Evolutionary conservation across 192 early-diverging fungal species (phyloP).

Genomic region (Martensiomyces pterosporus): DNA sequence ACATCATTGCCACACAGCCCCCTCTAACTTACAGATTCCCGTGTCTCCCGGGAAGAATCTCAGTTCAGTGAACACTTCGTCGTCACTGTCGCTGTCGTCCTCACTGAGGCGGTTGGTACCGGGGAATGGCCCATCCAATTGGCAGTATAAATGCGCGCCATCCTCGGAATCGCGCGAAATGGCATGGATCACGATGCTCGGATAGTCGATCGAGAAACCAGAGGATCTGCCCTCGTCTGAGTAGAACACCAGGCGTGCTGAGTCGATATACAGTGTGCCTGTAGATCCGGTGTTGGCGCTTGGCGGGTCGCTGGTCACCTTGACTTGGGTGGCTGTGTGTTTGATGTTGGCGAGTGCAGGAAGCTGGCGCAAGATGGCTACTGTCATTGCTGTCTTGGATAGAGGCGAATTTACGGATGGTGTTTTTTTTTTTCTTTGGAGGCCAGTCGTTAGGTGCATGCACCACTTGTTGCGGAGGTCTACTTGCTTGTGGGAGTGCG

Average conservation of each 20-base stretch:
- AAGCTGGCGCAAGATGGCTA: neutral
- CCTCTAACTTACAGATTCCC: slow-evolving; percentile 1
- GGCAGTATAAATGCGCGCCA: slow-evolving; percentile 27
- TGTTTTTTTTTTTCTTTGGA: no score
- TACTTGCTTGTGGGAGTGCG: no score
- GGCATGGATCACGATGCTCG: slow-evolving; percentile 30
- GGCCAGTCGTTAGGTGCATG: no score
- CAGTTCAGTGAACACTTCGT: slow-evolving; percentile 27
- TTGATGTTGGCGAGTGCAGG: neutral
- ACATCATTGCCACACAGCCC: no score
- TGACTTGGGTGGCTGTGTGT: neutral
- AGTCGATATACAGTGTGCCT: slow-evolving; percentile 18
- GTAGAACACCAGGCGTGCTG: slow-evolving; percentile 14
- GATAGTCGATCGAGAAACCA: slow-evolving; percentile 28
- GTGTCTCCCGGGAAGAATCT: slow-evolving; percentile 12
- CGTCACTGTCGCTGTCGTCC: slow-evolving; percentile 1
- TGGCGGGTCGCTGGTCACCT: slow-evolving; percentile 16
- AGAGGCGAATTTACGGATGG: no score
- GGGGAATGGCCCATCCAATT: slow-evolving; percentile 25
- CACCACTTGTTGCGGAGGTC: no score
- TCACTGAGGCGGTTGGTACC: neutral
- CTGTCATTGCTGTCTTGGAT: no score
- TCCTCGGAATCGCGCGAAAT: slow-evolving; percentile 4
- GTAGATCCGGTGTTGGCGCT: neutral
- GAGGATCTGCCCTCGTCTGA: neutral